Conservation (phyloP, 352 stramenopile species). For the Phytophthora europaea region DNA sequence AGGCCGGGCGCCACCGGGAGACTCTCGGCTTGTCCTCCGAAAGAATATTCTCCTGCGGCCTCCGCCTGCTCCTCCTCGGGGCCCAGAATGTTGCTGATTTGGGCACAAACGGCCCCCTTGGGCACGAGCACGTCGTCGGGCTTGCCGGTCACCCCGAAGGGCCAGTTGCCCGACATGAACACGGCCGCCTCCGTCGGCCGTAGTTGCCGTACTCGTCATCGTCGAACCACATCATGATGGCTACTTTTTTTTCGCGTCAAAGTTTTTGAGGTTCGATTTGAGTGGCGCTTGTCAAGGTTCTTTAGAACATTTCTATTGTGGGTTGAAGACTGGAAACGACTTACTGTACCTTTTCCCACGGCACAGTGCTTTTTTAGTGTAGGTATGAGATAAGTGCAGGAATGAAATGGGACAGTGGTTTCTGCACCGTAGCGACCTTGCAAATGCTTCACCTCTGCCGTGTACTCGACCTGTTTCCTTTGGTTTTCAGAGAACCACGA, state of each 20-base stretch:
- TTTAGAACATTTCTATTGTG: no score
- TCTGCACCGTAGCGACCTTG: background rate
- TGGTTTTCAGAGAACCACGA: background rate
- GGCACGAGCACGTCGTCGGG: conserved; percentile 2
- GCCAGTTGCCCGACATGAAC: conserved; percentile 5
- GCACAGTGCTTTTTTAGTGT: background rate
- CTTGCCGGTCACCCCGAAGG: background rate
- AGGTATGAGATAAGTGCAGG: background rate
- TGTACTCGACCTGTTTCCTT: background rate
- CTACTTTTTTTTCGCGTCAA: no score
- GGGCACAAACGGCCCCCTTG: background rate
- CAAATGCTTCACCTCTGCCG: background rate
- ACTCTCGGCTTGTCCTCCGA: conserved; percentile 11
- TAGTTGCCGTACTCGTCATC: conserved; percentile 6
- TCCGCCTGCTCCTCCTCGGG: conserved; percentile 2
- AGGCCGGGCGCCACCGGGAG: conserved; percentile 16
- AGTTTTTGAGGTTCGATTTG: no score
- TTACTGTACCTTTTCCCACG: no score
- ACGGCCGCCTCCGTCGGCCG: conserved; percentile 1
- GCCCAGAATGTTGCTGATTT: conserved; percentile 16
- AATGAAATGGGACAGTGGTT: background rate
- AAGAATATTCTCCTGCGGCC: conserved; percentile 10
- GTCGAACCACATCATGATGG: background rate
- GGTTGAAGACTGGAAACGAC: no score
- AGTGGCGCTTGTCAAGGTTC: no score